Evolutionary conservation across 164 flowering plant genomes (phyloP).

Genomic region (Euptelea pleiosperma): DNA sequence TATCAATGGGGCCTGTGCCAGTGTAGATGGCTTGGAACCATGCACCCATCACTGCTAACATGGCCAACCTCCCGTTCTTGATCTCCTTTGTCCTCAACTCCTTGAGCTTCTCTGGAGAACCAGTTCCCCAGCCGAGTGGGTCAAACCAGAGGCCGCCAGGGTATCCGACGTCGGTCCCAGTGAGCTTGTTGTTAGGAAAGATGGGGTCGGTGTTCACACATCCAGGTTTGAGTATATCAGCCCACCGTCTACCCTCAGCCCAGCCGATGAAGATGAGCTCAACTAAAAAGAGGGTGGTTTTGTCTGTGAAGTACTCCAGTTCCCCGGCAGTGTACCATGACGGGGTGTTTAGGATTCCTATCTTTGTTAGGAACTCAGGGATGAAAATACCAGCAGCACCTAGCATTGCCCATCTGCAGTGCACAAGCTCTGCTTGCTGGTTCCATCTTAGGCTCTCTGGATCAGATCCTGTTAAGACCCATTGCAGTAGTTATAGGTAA

Average conservation of each 20-base stretch:
- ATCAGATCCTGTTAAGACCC: slow-evolving; percentile 63
- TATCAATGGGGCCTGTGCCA: slow-evolving; percentile 92
- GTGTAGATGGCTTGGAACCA: slow-evolving; percentile 94
- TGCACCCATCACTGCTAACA: slow-evolving; percentile 98
- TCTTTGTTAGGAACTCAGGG: slow-evolving; percentile 75
- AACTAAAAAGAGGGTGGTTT: slow-evolving; percentile 77
- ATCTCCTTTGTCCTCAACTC: slow-evolving; percentile 95
- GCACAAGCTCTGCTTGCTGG: slow-evolving; percentile 83
- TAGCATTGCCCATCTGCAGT: slow-evolving; percentile 98
- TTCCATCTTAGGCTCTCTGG: slow-evolving; percentile 87
- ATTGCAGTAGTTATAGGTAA: background rate
- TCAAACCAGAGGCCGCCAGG: slow-evolving; percentile 99
- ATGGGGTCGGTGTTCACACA: slow-evolving; percentile 94
- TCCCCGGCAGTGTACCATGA: slow-evolving; percentile 94
- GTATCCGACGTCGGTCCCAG: slow-evolving; percentile 96
- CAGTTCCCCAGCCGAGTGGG: slow-evolving; percentile 92
- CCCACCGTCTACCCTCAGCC: slow-evolving; percentile 50
- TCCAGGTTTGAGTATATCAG: slow-evolving; percentile 86
- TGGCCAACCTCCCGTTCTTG: slow-evolving; percentile 94
- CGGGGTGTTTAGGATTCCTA: slow-evolving; percentile 83
- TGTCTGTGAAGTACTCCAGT: slow-evolving; percentile 85
- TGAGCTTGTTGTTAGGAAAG: slow-evolving; percentile 98
- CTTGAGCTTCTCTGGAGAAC: slow-evolving; percentile 71
- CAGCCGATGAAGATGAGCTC: slow-evolving; percentile 93
- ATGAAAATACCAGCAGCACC: slow-evolving; percentile 98